phyloP scores from a whole-genome alignment of 108 stramenopile genomes.

The Aureococcus anophagefferens region DNA sequence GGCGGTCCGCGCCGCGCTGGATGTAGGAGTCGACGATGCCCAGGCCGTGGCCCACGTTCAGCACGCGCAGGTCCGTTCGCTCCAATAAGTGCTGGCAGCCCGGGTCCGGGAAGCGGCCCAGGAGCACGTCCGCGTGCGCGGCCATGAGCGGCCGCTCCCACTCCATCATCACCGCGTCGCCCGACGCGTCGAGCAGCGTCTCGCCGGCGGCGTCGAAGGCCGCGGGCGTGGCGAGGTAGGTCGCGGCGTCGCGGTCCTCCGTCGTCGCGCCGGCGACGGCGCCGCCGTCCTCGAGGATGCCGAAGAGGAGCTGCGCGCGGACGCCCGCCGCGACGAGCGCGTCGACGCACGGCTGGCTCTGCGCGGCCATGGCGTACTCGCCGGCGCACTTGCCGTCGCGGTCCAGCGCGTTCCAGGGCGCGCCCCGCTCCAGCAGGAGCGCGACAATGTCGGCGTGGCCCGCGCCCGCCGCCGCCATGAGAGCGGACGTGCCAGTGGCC shows the following conservation, averaged over 20 bases:
- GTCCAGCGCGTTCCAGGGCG: slow-evolving; percentile 87
- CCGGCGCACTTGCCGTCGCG: slow-evolving; percentile 70
- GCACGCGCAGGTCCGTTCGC: slow-evolving; percentile 24
- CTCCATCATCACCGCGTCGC: slow-evolving; percentile 93
- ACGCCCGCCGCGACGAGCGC: neutral
- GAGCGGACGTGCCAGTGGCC: slow-evolving; percentile 5
- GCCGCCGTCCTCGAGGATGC: slow-evolving; percentile 40
- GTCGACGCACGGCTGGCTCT: slow-evolving; percentile 62
- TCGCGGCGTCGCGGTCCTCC: slow-evolving; percentile 50
- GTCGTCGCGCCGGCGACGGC: slow-evolving; percentile 50
- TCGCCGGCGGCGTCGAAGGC: slow-evolving; percentile 58
- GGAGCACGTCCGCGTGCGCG: slow-evolving; percentile 62
- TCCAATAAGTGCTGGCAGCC: too few relatives aligned
- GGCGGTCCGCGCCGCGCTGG: slow-evolving; percentile 23
- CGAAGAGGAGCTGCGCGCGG: slow-evolving; percentile 43
- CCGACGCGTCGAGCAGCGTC: slow-evolving; percentile 7
- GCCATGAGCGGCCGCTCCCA: slow-evolving; percentile 89
- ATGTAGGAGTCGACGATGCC: slow-evolving; percentile 75
- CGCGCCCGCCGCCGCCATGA: slow-evolving; percentile 12
- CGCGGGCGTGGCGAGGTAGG: slow-evolving; percentile 47
- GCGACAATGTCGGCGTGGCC: slow-evolving; percentile 5
- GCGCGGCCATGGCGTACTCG: slow-evolving; percentile 61
- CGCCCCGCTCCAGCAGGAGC: slow-evolving; percentile 20
- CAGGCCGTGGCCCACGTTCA: slow-evolving; percentile 86
- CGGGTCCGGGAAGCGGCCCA: neutral